phyloP scores from a whole-genome alignment of 2,329 filamentous ascomycete species.

The Colletotrichum chlorophyti region DNA sequence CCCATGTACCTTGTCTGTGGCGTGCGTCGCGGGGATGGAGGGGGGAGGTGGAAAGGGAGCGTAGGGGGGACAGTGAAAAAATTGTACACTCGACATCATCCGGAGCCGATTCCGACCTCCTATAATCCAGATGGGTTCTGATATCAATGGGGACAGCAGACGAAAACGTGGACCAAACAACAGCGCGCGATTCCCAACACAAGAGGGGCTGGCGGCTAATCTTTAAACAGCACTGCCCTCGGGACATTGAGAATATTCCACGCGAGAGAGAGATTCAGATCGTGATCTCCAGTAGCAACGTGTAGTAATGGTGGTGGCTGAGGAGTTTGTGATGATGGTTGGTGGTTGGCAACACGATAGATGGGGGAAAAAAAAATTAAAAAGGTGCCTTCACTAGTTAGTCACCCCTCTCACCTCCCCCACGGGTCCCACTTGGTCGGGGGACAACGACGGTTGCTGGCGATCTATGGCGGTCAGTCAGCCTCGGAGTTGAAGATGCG shows the following conservation, averaged over 20 bases:
- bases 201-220: background rate
- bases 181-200: background rate
- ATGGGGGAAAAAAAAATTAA: background rate
- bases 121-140: background rate
- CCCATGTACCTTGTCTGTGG: background rate
- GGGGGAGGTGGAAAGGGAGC: background rate
- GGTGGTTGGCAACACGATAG: constrained; percentile 7
- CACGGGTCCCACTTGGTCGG: constrained; percentile 22
- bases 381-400: constrained; percentile 16
- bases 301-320: background rate
- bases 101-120: background rate
- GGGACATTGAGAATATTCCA: too few relatives aligned
- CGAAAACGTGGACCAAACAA: constrained; percentile 10
- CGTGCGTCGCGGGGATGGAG: background rate
- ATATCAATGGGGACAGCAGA: too few relatives aligned
- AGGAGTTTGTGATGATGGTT: background rate
- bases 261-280: too few relatives aligned
- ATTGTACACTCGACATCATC: background rate
- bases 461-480: constrained; percentile 32
- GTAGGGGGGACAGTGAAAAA: too few relatives aligned
- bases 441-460: constrained; percentile 15
- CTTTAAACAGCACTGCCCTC: too few relatives aligned
- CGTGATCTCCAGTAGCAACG: background rate
- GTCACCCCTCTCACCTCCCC: too few relatives aligned
- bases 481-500: constrained; percentile 21